Percentiles rank a stretch among this genome's conserved stretches.
phyloP scores from a whole-genome alignment of 176 grass and related monocot species.

The Pontederia crassipes region DNA sequence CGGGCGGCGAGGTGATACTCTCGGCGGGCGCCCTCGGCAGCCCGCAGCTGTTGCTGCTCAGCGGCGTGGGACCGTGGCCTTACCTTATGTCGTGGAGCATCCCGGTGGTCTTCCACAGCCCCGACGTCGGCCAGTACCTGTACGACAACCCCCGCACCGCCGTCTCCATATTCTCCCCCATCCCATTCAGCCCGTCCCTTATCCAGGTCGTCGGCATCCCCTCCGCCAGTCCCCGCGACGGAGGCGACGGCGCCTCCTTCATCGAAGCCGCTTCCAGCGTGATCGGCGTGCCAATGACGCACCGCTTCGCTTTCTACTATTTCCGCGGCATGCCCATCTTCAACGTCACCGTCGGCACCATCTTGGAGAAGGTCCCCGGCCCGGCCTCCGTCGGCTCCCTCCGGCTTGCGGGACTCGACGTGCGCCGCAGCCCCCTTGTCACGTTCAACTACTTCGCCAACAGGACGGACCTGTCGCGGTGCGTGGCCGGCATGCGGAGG shows the following conservation, averaged over 20 bases:
- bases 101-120: slow-evolving; percentile 37
- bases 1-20: slow-evolving; percentile 73
- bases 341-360: slow-evolving; percentile 41
- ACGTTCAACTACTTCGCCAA: slow-evolving; percentile 78
- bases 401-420: slow-evolving; percentile 49
- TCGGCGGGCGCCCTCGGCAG: slow-evolving; percentile 67
- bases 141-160: slow-evolving; percentile 86
- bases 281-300: slow-evolving; percentile 34
- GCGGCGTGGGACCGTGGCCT: slow-evolving; percentile 49
- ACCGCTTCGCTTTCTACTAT: slow-evolving; percentile 25
- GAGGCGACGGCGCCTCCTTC: slow-evolving; percentile 35
- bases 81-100: slow-evolving; percentile 60
- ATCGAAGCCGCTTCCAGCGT: slow-evolving; percentile 73
- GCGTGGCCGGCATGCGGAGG: slow-evolving; percentile 41
- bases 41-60: slow-evolving; percentile 64
- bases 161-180: slow-evolving; percentile 65
- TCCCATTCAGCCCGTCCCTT: slow-evolving; percentile 65
- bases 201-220: slow-evolving; percentile 88
- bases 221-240: not conserved
- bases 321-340: slow-evolving; percentile 36
- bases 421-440: slow-evolving; percentile 38
- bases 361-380: slow-evolving; percentile 73
- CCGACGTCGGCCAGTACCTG: slow-evolving; percentile 51
- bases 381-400: slow-evolving; percentile 56
- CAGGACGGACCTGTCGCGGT: slow-evolving; percentile 41